These are phyloP conservation scores for Suhomyces faveliae DNA, from an alignment of 805 yeast species.

Conservation along the genomic window DNA sequence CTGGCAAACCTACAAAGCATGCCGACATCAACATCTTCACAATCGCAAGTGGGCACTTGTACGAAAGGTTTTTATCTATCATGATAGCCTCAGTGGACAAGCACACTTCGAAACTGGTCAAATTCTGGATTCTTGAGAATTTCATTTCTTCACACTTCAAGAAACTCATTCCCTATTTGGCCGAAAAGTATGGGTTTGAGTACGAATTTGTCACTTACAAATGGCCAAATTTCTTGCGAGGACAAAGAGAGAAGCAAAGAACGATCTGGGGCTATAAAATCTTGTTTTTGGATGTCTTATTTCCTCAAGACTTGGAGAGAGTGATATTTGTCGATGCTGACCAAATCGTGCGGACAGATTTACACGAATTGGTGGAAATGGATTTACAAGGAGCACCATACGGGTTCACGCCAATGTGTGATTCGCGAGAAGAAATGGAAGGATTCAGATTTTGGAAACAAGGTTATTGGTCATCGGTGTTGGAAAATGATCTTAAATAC, in stretches of 20 bases:
- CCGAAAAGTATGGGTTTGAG: constrained; percentile 58
- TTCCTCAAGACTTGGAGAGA: constrained; percentile 73
- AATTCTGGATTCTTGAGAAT: constrained; percentile 85
- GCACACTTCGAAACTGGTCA: constrained; percentile 56
- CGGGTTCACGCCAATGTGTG: constrained; percentile 86
- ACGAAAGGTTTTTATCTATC: constrained; percentile 71
- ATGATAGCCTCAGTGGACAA: constrained; percentile 77
- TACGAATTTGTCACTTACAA: constrained; percentile 79
- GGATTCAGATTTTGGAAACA: constrained; percentile 89
- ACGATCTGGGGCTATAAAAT: constrained; percentile 88
- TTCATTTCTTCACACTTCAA: constrained; percentile 72
- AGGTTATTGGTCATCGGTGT: constrained; percentile 79
- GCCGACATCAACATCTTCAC: constrained; percentile 79
- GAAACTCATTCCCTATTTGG: constrained; percentile 55
- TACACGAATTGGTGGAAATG: constrained; percentile 62
- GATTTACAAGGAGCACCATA: constrained; percentile 83
- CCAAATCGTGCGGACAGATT: constrained; percentile 74
- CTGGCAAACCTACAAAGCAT: constrained; percentile 17
- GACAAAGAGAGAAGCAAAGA: constrained; percentile 75
- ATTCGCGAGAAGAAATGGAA: constrained; percentile 74
- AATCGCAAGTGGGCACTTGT: constrained; percentile 77
- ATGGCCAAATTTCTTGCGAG: constrained; percentile 90
- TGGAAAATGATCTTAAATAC: constrained; percentile 60
- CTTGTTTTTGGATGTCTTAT: constrained; percentile 79
- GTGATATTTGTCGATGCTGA: constrained; percentile 87